A percentile compares a stretch with the other conserved stretches of the same genome.
These are phyloP conservation scores for Myriosclerotinia curreyana DNA, from an alignment of 2,329 filamentous ascomycete species.

Conservation along the genomic window DNA sequence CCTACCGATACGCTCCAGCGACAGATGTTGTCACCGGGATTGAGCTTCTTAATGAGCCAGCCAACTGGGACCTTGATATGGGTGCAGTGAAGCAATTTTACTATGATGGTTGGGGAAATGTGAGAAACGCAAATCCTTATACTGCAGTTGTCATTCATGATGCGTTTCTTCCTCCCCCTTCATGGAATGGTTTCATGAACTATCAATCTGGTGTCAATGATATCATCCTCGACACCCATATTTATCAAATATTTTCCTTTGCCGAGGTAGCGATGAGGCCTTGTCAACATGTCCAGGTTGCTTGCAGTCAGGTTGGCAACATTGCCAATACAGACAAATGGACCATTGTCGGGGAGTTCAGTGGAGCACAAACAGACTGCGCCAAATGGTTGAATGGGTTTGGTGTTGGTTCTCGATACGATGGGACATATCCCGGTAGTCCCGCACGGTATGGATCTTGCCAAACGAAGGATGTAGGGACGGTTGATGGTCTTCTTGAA, in stretches of 20 bases:
- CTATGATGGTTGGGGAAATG: conserved; percentile 50
- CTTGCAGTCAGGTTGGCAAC: conserved; percentile 41
- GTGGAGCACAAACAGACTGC: conserved; percentile 45
- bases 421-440: conserved; percentile 41
- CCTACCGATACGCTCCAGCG: conserved; percentile 42
- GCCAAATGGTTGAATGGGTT: conserved; percentile 53
- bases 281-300: conserved; percentile 42
- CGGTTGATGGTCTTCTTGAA: conserved; percentile 40
- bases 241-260: conserved; percentile 45
- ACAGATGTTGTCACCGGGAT: conserved; percentile 45
- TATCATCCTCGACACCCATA: conserved; percentile 45
- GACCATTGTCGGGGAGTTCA: conserved; percentile 46
- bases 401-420: conserved; percentile 56
- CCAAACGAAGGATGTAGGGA: conserved; percentile 48
- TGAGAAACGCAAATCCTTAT: conserved; percentile 46
- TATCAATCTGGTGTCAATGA: conserved; percentile 37
- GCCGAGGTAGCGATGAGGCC: conserved; percentile 42
- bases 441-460: conserved; percentile 41
- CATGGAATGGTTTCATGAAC: conserved; percentile 62
- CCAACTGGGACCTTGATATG: conserved; percentile 40
- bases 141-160: conserved; percentile 57
- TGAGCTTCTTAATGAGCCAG: conserved; percentile 45
- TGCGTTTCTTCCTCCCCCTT: conserved; percentile 51
- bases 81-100: conserved; percentile 43
- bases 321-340: conserved; percentile 39